These are phyloP conservation scores for Styphnolobium japonicum DNA, from an alignment of 306 rosid species.

Conservation along the genomic window DNA sequence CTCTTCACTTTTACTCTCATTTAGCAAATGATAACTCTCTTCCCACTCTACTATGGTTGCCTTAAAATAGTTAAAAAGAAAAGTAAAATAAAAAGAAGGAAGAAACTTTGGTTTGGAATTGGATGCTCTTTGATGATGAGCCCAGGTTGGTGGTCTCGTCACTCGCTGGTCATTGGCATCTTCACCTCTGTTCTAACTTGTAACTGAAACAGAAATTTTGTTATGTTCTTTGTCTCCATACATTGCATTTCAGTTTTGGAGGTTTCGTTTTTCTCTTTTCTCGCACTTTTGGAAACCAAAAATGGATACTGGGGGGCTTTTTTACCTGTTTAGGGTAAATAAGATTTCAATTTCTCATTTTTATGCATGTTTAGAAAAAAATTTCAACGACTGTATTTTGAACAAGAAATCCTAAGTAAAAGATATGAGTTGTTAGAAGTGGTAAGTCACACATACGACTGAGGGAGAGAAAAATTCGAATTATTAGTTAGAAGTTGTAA, in stretches of 20 bases:
- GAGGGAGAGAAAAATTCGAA: too few relatives aligned
- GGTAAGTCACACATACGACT: too few relatives aligned
- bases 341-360: too few relatives aligned
- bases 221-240: neutral
- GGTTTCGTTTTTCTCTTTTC: neutral
- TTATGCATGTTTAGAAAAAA: too few relatives aligned
- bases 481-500: too few relatives aligned
- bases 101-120: neutral
- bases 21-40: constrained; percentile 1
- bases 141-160: neutral
- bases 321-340: too few relatives aligned
- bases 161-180: neutral
- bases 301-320: neutral
- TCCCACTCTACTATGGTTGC: neutral
- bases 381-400: too few relatives aligned
- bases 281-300: neutral
- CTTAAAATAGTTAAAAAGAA: constrained; percentile 13
- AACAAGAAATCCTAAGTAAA: too few relatives aligned
- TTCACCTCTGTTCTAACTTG: neutral
- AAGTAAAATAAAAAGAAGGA: neutral
- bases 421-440: too few relatives aligned
- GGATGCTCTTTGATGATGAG: neutral
- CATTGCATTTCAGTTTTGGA: constrained; percentile 7
- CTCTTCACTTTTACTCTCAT: neutral
- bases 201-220: neutral